These are phyloP conservation scores for Phytophthora pseudosyringae DNA, from an alignment of 352 stramenopile genomes.

Conservation along the genomic window DNA sequence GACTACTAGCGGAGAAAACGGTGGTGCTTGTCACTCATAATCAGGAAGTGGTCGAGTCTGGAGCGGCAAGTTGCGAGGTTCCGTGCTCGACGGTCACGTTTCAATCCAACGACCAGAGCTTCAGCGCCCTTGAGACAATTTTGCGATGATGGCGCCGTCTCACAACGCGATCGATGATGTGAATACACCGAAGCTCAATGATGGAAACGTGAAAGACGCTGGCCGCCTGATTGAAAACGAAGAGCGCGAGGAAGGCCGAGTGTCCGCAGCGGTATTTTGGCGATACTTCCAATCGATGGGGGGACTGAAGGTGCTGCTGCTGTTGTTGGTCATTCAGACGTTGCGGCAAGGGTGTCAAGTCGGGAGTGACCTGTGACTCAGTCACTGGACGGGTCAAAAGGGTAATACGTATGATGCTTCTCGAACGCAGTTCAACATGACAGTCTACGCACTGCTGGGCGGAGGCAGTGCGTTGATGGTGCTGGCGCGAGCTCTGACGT, in stretches of 20 bases:
- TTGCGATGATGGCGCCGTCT: background rate
- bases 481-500: slow-evolving; percentile 19
- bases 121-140: slow-evolving; percentile 15
- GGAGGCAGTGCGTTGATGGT: slow-evolving; percentile 35
- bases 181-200: too few species aligned
- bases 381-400: slow-evolving; percentile 44
- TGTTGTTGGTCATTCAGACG: slow-evolving; percentile 25
- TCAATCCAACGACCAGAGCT: too few species aligned
- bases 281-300: slow-evolving; percentile 54
- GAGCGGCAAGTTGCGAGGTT: slow-evolving; percentile 30
- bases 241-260: slow-evolving; percentile 46
- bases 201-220: slow-evolving; percentile 1
- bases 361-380: slow-evolving; percentile 38
- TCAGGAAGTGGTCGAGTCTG: slow-evolving; percentile 57
- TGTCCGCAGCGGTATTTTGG: slow-evolving; percentile 47
- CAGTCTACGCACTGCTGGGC: slow-evolving; percentile 37
- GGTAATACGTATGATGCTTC: slow-evolving; percentile 11
- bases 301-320: slow-evolving; percentile 31
- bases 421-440: slow-evolving; percentile 32
- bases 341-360: slow-evolving; percentile 45
- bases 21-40: slow-evolving; percentile 93
- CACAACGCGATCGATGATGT: too few species aligned
- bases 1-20: slow-evolving; percentile 93
- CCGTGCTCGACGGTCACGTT: too few species aligned
- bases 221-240: slow-evolving; percentile 48